phyloP scores from a whole-genome alignment of 257 asterid species.

The Solanum piurae region DNA sequence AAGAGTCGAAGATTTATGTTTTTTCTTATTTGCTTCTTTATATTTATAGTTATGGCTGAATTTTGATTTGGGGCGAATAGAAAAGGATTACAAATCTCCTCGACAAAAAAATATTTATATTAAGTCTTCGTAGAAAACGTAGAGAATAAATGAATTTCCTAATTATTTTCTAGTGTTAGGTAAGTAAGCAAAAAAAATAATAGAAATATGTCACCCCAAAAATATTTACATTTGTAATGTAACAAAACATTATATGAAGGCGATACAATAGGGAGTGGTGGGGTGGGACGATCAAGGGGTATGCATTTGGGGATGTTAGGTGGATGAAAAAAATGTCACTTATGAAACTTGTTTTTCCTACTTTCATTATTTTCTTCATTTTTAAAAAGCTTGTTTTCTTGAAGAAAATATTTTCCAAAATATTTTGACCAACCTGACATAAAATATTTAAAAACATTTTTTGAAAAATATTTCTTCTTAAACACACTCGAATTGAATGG shows the following conservation, averaged over 20 bases:
- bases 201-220: background rate
- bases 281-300: background rate
- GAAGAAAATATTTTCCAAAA: too few species aligned
- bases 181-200: background rate
- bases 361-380: too few species aligned
- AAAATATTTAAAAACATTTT: background rate
- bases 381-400: background rate
- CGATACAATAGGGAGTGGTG: background rate
- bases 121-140: background rate
- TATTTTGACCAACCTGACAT: background rate
- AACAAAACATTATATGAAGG: background rate
- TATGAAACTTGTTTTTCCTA: background rate
- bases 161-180: background rate
- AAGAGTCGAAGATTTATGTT: background rate
- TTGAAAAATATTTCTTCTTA: background rate
- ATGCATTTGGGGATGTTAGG: background rate
- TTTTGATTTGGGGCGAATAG: too few species aligned
- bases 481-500: background rate
- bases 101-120: too few species aligned
- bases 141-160: too few species aligned
- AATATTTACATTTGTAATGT: background rate
- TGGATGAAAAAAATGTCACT: background rate
- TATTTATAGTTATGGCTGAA: background rate
- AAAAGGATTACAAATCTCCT: too few species aligned
- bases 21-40: background rate